Evolutionary conservation across 2,329 filamentous ascomycete species (phyloP), one percentile per base, ranked within the genome.

Genomic region (Fusarium sp.): DNA sequence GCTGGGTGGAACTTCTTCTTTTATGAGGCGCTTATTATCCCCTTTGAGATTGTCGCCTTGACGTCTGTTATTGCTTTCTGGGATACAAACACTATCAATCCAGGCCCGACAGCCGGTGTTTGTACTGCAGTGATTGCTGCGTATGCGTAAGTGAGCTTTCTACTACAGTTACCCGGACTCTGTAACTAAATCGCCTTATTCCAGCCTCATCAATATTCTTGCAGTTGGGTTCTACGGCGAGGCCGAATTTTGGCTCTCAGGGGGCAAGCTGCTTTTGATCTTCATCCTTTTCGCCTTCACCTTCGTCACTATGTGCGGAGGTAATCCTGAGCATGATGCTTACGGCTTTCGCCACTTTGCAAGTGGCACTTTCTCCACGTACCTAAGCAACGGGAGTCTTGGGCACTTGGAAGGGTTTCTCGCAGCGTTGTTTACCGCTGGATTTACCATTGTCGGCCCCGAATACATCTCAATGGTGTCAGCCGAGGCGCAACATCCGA

Each of bases 261-360:
- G 77, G 58, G 76, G 86, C 57, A 86, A 89, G 67, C 43, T 68
- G 5, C 2, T 68, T 4, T 43, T 68, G 4, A 68, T 68, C 28
- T 68, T 68, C 21, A 36, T 85, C 43, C 78, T 91, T 32, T 87
- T 88, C 48, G 81, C 87, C 49, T 85, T 88, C 69, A 86, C 85
- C 15, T 77, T 90, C 24, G 79, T 89, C 44, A 86, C 89, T 58
- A 85, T 88, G 72, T 80, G 88, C 0, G 88, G 88, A 15, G 88
- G 87, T 32, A 83, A 86, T 6, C 84, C 88, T 0, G 83, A 85
- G 3, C 81, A 82, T 2, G 81, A 86, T 19, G 81, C 84, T 4
- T 83, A 88, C 53, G 89, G 90, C 1, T 91, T 91, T 74, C 77
- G 83, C 43, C 91, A 91, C 74, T 93, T 90, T 88, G 85, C 81